Evolutionary conservation across 176 grass and related monocot genomes (phyloP), one percentile per base, ranked within the genome.

Genomic region (Oryza punctata): DNA sequence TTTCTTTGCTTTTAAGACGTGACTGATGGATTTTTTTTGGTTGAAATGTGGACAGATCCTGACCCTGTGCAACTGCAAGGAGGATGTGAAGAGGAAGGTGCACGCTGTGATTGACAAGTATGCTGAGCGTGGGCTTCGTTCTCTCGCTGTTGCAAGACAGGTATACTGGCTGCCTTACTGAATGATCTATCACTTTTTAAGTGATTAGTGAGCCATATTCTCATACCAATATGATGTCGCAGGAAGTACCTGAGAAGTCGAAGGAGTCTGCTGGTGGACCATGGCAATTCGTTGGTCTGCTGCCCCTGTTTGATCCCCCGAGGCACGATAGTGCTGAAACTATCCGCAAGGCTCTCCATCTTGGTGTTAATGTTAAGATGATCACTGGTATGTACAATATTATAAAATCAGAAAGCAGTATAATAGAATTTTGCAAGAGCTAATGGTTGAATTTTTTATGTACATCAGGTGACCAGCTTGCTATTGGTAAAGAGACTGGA

Each of bases 281-380:
- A 43, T 99, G 97, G 97, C 93, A 99, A 83, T 99, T 99, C 73
- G 91, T 96, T 54, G 97, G 93, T 41, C 65, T 99, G 67, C 67
- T 99, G 73, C 97, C 97, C 80, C 88, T 99, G 19, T 99, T 99
- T 74, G 97, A 99, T 23, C 97, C 97, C 13, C 97, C 97, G 12
- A 91, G 97, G 76, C 97, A 99, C 29, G 97, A 99, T 81, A 99
- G 97, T 91, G 97, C 97, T 30, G 97, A 99, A 86, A 99, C 97
- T 50, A 99, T 99, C 33, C 91, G 97, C 73, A 96, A 90, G 84
- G 97, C 97, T 85, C 97, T 99, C 46, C 60, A 88, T 72, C 93
- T 99, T 76, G 97, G 97, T 85, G 97, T 99, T 47, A 99, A 99
- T 45, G 97, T 99, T 5, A 99, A 99, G 88, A 99, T 99, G 97